These are phyloP conservation scores for Rhodamnia argentea DNA, from an alignment of 345 rosid genomes.

Conservation along the genomic window DNA sequence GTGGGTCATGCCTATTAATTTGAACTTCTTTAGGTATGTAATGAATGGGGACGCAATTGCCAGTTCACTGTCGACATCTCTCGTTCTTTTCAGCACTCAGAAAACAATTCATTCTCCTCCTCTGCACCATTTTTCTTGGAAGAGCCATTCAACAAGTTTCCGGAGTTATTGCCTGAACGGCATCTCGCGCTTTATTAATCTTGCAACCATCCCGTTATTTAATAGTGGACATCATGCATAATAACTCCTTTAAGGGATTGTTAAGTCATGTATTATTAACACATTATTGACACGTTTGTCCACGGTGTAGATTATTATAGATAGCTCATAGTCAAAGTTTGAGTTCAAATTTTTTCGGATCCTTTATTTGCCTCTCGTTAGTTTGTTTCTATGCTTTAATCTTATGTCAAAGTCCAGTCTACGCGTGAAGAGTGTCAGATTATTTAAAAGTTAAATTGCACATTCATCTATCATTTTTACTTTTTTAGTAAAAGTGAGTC, in stretches of 20 bases:
- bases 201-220: background rate
- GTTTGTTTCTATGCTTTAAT: background rate
- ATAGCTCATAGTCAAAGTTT: background rate
- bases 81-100: background rate
- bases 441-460: background rate
- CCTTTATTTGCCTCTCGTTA: background rate
- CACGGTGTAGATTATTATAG: background rate
- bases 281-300: background rate
- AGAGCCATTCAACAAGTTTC: background rate
- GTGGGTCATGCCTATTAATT: background rate
- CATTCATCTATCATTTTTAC: background rate
- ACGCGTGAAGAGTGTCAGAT: background rate
- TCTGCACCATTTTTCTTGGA: background rate
- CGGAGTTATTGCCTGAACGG: background rate
- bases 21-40: background rate
- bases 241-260: background rate
- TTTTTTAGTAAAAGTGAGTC: background rate
- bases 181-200: background rate
- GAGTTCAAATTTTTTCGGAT: background rate
- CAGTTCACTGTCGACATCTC: background rate
- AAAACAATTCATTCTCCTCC: background rate
- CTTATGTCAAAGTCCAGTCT: accelerated
- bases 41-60: background rate
- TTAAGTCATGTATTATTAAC: background rate
- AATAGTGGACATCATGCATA: background rate